Percentiles rank a stretch among this genome's conserved stretches.
Evolutionary conservation across 495 filamentous ascomycete genomes (phyloP).

Genomic region (Astrothelium subdiscretum): DNA sequence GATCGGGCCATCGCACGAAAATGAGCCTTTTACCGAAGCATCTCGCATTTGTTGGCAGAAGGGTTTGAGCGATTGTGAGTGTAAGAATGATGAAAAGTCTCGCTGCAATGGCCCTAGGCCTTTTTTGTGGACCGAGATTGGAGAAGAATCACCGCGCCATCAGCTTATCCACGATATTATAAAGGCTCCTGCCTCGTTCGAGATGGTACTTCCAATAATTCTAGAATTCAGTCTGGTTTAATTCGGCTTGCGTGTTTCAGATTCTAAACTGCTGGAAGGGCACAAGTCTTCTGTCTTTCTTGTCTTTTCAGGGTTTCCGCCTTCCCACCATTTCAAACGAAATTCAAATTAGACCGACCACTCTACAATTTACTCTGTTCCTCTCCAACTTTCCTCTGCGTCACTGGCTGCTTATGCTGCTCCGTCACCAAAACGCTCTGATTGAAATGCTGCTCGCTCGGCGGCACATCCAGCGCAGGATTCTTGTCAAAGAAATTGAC

Average conservation of each 20-base stretch:
- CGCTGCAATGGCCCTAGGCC: too few species aligned
- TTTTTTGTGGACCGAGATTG: too few species aligned
- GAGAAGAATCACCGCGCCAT: too few species aligned
- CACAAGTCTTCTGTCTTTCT: not conserved
- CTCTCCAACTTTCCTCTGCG: constrained; percentile 24
- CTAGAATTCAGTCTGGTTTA: not conserved
- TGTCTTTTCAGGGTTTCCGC: not conserved
- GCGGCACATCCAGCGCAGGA: constrained; percentile 63
- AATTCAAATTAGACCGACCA: too few species aligned
- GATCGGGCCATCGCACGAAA: too few species aligned
- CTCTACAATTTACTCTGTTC: constrained; percentile 18
- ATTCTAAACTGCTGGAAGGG: not conserved
- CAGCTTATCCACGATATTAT: too few species aligned
- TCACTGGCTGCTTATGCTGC: constrained; percentile 22
- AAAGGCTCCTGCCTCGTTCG: too few species aligned
- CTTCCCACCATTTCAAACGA: too few species aligned
- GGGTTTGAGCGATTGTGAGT: too few species aligned
- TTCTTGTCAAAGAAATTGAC: constrained; percentile 67
- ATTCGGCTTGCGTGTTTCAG: not conserved
- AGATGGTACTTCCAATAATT: not conserved
- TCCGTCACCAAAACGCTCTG: constrained; percentile 35
- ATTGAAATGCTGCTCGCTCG: constrained; percentile 42
- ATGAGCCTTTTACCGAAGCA: too few species aligned
- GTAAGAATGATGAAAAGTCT: too few species aligned
- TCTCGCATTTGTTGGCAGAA: too few species aligned